Evolutionary conservation across 495 filamentous ascomycete species (phyloP), one percentile per base, ranked within the genome.

Genomic region (Podospora didyma): DNA sequence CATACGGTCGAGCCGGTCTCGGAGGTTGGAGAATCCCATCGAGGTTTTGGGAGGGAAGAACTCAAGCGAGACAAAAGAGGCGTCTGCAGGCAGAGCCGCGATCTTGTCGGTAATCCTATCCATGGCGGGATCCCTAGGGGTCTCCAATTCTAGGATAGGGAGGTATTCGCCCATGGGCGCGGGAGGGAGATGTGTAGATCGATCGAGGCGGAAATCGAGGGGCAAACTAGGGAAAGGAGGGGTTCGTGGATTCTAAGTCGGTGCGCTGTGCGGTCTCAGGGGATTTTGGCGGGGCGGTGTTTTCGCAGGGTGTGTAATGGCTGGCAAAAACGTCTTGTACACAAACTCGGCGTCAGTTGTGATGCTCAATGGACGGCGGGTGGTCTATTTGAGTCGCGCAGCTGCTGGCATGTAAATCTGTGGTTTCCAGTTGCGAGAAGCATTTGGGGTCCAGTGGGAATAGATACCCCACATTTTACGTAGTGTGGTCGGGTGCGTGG

Each of bases 11-110:
- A 98, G 85, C 65, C 94, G 93, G 57, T 86, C 87, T 68, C 91
- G 89, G 31, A 98, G 83, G 68, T 98, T 98, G 41, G 89, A 86
- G 62, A 90, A 93, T 61, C 94, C 92, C 87, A 93, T 95, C 54
- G 83, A 75, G 21, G 94, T 98, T 75, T 96, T 97, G 51, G 95
- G 95, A 53, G 94, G 94, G 73, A 98, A 97, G 83, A 98, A 98
- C 77, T 98, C 95, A 62, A 97, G 86, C 31, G 95, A 97, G 75
- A 96, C 93, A 78, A 93, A 98, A 64, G 84, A 84, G 51, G 82
- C 81, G 71, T 88, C 84, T 37, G 86, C 81, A 68, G 90, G 89
- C 74, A 98, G 74, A 59, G 90, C 90, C 72, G 89, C 89, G 65
- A 97, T 92, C 81, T 97, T 97, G 78, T 96, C 88, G 52, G 91